Percentiles rank a stretch among this genome's conserved stretches.
phyloP scores from a whole-genome alignment of 495 filamentous ascomycete species.

The Annulohypoxylon bovei region DNA sequence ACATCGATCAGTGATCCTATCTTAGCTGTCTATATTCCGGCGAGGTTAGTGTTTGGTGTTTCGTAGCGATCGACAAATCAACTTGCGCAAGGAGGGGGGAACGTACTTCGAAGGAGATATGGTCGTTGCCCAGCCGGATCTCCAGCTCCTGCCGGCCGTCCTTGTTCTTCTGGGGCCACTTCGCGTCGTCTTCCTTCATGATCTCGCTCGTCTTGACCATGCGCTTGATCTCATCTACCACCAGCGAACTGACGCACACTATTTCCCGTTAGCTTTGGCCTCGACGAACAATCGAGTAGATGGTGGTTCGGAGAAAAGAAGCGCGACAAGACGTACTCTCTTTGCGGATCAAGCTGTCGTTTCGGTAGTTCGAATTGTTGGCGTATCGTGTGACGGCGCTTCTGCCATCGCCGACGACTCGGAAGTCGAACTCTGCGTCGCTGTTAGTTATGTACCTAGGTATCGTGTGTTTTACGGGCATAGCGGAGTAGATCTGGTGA shows the following conservation, averaged over 20 bases:
- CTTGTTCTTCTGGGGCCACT: constrained; percentile 99
- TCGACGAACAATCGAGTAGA: not conserved
- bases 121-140: constrained; percentile 92
- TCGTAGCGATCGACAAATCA: too few relatives aligned
- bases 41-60: constrained; percentile 41
- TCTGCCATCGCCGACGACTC: constrained; percentile 90
- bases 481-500: not conserved
- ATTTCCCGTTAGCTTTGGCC: constrained; percentile 22
- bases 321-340: constrained; percentile 77
- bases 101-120: constrained; percentile 95
- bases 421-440: constrained; percentile 90
- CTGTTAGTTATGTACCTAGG: too few relatives aligned
- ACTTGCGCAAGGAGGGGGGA: not conserved
- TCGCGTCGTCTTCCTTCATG: constrained; percentile 99
- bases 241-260: constrained; percentile 97
- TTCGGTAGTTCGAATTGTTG: constrained; percentile 99
- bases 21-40: constrained; percentile 82
- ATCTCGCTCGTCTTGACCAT: constrained; percentile 99
- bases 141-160: constrained; percentile 97
- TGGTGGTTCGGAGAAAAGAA: not conserved
- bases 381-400: constrained; percentile 96
- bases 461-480: not conserved
- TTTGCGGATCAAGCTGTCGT: constrained; percentile 98
- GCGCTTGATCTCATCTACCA: constrained; percentile 93
- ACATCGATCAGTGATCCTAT: constrained; percentile 98